Conservation (phyloP, 192 early-diverging fungal species). For the Coemansia sp. region DNA sequence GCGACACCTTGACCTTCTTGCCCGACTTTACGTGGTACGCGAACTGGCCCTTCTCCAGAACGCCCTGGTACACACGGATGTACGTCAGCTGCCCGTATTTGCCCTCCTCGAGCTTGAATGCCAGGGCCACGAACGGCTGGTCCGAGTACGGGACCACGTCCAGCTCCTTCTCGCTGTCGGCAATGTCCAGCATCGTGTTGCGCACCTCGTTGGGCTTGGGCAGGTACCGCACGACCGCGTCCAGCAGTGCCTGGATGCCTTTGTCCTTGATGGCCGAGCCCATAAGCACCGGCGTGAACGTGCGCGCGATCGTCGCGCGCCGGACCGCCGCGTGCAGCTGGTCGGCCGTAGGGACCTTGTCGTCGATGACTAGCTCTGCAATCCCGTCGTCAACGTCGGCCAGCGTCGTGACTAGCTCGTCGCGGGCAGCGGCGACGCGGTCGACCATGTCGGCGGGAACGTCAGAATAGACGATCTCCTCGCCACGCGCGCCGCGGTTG, state of each 20-base stretch:
- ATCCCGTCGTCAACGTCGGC: constrained; percentile 82
- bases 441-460: constrained; percentile 62
- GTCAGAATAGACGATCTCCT: constrained; percentile 63
- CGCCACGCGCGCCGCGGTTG: constrained; percentile 86
- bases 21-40: constrained; percentile 84
- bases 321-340: constrained; percentile 71
- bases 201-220: constrained; percentile 67
- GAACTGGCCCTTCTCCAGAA: constrained; percentile 77
- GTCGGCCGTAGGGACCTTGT: constrained; percentile 61
- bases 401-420: constrained; percentile 70
- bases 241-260: constrained; percentile 69
- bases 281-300: constrained; percentile 80
- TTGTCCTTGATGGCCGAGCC: constrained; percentile 84
- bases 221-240: constrained; percentile 65
- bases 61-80: constrained; percentile 93
- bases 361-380: constrained; percentile 74
- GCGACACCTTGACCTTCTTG: constrained; percentile 91
- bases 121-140: constrained; percentile 77
- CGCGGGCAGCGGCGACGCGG: constrained; percentile 58
- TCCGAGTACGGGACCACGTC: constrained; percentile 58
- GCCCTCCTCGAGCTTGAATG: constrained; percentile 89
- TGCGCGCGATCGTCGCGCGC: constrained; percentile 68
- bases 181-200: constrained; percentile 67
- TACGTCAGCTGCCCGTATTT: constrained; percentile 97
- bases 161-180: constrained; percentile 56